These are phyloP conservation scores for Aspergillus tamarii DNA, from an alignment of 2,329 filamentous ascomycete species.

Conservation along the genomic window DNA sequence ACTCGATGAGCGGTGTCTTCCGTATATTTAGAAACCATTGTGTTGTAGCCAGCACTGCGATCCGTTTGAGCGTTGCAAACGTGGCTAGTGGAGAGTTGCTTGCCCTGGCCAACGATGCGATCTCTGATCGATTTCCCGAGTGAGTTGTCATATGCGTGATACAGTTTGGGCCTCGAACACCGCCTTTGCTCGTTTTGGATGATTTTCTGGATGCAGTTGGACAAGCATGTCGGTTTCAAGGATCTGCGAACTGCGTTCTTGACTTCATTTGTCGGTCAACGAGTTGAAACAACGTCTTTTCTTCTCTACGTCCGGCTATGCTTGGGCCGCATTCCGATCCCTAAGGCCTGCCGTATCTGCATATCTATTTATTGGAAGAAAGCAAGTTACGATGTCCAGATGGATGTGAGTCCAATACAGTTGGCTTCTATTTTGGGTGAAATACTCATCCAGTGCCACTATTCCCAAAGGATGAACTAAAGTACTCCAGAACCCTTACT, in stretches of 20 bases:
- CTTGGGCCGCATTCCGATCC: not conserved
- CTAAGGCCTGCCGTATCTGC: not conserved
- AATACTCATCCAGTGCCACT: not conserved
- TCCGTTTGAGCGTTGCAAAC: not conserved
- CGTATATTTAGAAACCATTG: not conserved
- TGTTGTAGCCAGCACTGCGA: not conserved
- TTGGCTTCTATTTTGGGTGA: too few species aligned
- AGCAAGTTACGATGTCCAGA: too few species aligned
- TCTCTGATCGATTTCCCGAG: not conserved
- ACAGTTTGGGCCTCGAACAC: not conserved
- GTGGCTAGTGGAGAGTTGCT: not conserved
- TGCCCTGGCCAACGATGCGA: not conserved
- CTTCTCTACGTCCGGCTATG: not conserved
- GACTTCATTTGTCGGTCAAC: not conserved
- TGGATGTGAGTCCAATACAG: not conserved
- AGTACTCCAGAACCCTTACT: not conserved
- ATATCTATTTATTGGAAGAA: not conserved
- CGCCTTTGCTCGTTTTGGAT: not conserved
- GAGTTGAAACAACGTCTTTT: not conserved
- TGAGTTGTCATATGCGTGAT: not conserved
- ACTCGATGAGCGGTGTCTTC: not conserved
- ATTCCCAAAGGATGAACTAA: not conserved
- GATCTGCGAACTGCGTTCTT: not conserved
- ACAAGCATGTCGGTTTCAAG: not conserved
- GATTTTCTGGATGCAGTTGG: not conserved